Base-by-base conservation (phyloP, 768 basidiomycete genomes). In the Pleurotus platypus region DNA sequence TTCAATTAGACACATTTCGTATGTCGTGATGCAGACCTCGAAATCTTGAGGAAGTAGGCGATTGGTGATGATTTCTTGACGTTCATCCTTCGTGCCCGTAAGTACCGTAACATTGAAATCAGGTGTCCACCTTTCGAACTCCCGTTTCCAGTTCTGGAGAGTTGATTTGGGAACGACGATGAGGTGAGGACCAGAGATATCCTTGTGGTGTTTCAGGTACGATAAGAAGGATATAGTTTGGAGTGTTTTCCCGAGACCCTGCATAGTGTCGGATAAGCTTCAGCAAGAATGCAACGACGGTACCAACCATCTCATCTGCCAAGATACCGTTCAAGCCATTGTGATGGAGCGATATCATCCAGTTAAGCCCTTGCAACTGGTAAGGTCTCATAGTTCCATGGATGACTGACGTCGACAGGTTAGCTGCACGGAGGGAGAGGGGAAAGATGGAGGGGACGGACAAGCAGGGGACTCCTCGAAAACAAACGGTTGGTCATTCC, bases 101-200 rank as follows among this genome's bases (percentile, higher is more conserved):
- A 98, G 75, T 9, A 92, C 72, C 49, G 92, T 81, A 13, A 90
- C 81, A 57, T 84, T 89, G 72, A 97, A 87, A 57, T 93, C 91
- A 0, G 93, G 90, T 0, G 91, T 87, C 97, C 97, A 98, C 60
- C 79, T 81, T 60, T 80, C 83, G 62, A 99, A 94, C 73, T 99
- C 97, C 62, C 97, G 87, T 15, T 81, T 75, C 97, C 97, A 99
- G 68, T 98, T 99, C 69, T 98, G 92, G 22, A 98, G 78, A 0
- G 96, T 99, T 1, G 94, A 95, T 72, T 98, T 98, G n/a, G 97
- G 97, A 4, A 98, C 97, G 58, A 98, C 92, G 65, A 99, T 84
- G 20, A 98, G 83, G 70, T 98, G 96, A 3, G 93, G 94, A 2
- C 97, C 95, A 15, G 72, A 60, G 55, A 82, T 86, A 57, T 80